phyloP scores from a whole-genome alignment of 179 eudicot species.

The Silene vulgaris region DNA sequence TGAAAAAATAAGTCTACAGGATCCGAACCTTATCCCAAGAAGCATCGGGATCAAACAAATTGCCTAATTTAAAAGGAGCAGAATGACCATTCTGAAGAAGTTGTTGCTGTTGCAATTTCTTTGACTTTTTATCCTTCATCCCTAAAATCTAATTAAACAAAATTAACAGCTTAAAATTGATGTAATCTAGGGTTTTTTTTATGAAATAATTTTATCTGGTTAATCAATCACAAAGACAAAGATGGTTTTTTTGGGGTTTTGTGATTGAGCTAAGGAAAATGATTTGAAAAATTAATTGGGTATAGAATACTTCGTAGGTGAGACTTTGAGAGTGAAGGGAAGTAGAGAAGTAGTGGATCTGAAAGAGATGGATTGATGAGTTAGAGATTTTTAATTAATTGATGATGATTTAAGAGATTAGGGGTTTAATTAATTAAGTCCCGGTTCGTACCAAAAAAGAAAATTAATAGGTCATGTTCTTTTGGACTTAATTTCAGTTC shows the following conservation, averaged over 20 bases:
- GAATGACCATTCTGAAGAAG: slow-evolving; percentile 55
- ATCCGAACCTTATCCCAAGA: slow-evolving; percentile 82
- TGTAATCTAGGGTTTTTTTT: slow-evolving; percentile 7
- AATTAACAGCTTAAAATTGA: background rate
- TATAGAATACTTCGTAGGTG: background rate
- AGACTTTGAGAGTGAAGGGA: slow-evolving; percentile 9
- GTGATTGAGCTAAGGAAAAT: background rate
- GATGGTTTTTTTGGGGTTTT: slow-evolving; percentile 20
- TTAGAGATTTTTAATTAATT: background rate
- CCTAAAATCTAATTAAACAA: background rate
- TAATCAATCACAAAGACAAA: background rate
- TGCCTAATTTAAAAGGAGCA: slow-evolving; percentile 65
- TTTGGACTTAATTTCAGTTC: too few relatives aligned
- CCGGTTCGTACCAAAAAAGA: too few relatives aligned
- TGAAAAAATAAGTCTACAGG: too few relatives aligned
- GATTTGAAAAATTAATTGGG: background rate
- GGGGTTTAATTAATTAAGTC: background rate
- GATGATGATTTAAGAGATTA: background rate
- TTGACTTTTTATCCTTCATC: slow-evolving; percentile 54
- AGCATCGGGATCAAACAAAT: slow-evolving; percentile 83
- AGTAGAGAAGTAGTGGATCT: too few relatives aligned
- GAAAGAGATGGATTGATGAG: background rate
- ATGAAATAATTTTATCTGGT: background rate
- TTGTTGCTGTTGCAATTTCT: slow-evolving; percentile 30
- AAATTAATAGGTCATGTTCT: too few relatives aligned